Percentiles rank a stretch among this genome's conserved stretches.
Evolutionary conservation across 257 asterid genomes (phyloP).

Genomic region (Thymus mandschuricus): DNA sequence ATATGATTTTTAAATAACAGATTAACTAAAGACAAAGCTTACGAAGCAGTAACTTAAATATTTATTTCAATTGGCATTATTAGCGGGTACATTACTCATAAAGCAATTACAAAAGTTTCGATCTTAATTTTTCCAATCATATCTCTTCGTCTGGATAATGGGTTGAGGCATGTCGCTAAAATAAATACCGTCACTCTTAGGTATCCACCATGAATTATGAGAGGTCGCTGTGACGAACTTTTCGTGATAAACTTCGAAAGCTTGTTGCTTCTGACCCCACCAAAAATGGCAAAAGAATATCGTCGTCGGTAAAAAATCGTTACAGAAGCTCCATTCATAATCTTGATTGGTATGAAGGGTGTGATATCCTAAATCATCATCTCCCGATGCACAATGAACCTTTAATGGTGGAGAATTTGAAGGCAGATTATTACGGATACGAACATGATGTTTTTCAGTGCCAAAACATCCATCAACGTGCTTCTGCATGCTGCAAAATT

Average conservation of each 20-base stretch:
- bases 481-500: background rate
- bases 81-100: no score
- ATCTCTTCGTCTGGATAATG: no score
- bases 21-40: no score
- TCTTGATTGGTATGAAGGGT: background rate
- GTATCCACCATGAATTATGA: no score
- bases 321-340: background rate
- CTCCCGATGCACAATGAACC: conserved; percentile 19
- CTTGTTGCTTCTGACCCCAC: background rate
- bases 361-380: conserved; percentile 21
- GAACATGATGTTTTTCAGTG: background rate
- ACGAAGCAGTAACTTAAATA: no score
- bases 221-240: background rate
- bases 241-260: background rate
- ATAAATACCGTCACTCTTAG: no score
- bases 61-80: no score
- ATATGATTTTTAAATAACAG: no score
- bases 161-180: no score
- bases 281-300: background rate
- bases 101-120: no score
- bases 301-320: background rate
- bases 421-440: conserved; percentile 10
- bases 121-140: no score
- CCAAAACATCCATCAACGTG: background rate
- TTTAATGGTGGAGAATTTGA: background rate